These are phyloP conservation scores for Hygrophila difformis DNA, from an alignment of 257 asterid species.

Conservation along the genomic window DNA sequence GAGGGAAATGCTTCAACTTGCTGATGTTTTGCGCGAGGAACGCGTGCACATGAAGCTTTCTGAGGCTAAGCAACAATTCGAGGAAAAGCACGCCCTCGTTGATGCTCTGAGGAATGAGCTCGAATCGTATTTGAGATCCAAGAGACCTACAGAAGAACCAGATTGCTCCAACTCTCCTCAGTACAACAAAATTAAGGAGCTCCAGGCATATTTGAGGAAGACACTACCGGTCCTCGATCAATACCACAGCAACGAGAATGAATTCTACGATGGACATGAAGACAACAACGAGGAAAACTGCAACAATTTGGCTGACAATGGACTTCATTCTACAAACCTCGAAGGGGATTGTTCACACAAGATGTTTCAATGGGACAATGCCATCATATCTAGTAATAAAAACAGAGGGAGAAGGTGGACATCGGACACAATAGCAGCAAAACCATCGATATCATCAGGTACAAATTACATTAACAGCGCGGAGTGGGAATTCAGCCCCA, in stretches of 20 bases:
- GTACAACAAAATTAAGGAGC: conserved; percentile 41
- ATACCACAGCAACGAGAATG: conserved; percentile 19
- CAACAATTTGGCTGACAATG: conserved; percentile 19
- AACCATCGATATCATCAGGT: conserved; percentile 27
- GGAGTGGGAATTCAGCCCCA: conserved; percentile 38
- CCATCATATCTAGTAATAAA: conserved; percentile 17
- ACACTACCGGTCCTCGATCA: conserved; percentile 32
- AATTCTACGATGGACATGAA: conserved; percentile 3
- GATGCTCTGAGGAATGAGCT: too few relatives aligned
- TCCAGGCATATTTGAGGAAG: conserved; percentile 40
- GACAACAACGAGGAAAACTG: conserved; percentile 12
- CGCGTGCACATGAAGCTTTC: background rate
- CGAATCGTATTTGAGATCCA: too few relatives aligned
- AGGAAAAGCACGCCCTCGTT: background rate
- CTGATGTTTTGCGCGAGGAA: background rate
- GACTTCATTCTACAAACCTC: conserved; percentile 30
- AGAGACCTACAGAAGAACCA: too few relatives aligned
- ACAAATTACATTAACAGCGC: conserved; percentile 35
- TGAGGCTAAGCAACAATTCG: background rate
- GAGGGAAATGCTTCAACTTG: background rate
- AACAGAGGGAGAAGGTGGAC: conserved; percentile 29
- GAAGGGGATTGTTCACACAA: conserved; percentile 20
- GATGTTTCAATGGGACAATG: conserved; percentile 27
- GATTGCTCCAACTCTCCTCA: conserved; percentile 45
- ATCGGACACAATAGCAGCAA: conserved; percentile 22